Evolutionary conservation across 2,329 filamentous ascomycete genomes (phyloP).

Genomic region (Ophiostoma triangulosporum): DNA sequence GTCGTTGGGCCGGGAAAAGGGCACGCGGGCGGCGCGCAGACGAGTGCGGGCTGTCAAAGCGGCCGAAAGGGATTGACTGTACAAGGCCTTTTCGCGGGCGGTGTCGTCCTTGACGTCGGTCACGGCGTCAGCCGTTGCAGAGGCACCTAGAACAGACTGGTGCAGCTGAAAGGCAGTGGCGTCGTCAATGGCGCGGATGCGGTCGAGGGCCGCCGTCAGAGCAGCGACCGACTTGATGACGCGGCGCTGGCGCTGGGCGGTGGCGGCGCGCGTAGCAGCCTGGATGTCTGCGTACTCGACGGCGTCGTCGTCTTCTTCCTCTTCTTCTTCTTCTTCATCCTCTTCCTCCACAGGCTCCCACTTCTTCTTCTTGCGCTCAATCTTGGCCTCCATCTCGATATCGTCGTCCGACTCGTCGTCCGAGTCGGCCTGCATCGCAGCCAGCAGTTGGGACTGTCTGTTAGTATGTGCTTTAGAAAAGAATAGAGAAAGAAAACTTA

Average conservation of each 20-base stretch:
- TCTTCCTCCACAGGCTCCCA: slow-evolving; percentile 19
- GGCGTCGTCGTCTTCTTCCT: slow-evolving; percentile 38
- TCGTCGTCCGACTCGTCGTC: slow-evolving; percentile 50
- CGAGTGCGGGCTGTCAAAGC: slow-evolving; percentile 58
- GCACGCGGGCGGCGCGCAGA: slow-evolving; percentile 67
- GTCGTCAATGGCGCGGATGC: slow-evolving; percentile 47
- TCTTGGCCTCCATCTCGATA: slow-evolving; percentile 63
- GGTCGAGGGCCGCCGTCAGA: slow-evolving; percentile 64
- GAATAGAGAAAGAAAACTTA: neutral
- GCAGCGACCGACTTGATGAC: slow-evolving; percentile 35
- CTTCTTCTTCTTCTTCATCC: slow-evolving; percentile 24
- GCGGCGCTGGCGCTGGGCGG: slow-evolving; percentile 79
- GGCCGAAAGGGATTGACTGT: slow-evolving; percentile 74
- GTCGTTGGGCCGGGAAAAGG: slow-evolving; percentile 80
- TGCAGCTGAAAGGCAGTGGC: slow-evolving; percentile 63
- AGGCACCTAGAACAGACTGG: slow-evolving; percentile 56
- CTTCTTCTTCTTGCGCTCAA: slow-evolving; percentile 30
- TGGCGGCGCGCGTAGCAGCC: slow-evolving; percentile 74
- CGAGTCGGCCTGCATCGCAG: slow-evolving; percentile 47
- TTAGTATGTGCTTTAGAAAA: no score
- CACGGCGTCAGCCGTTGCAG: slow-evolving; percentile 50
- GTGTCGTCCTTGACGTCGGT: slow-evolving; percentile 82
- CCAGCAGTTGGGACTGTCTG: slow-evolving; percentile 33
- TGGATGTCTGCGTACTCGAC: slow-evolving; percentile 62
- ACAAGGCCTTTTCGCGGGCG: slow-evolving; percentile 83